phyloP scores from a whole-genome alignment of 2,329 filamentous ascomycete species.

The Aspergillus fructus region DNA sequence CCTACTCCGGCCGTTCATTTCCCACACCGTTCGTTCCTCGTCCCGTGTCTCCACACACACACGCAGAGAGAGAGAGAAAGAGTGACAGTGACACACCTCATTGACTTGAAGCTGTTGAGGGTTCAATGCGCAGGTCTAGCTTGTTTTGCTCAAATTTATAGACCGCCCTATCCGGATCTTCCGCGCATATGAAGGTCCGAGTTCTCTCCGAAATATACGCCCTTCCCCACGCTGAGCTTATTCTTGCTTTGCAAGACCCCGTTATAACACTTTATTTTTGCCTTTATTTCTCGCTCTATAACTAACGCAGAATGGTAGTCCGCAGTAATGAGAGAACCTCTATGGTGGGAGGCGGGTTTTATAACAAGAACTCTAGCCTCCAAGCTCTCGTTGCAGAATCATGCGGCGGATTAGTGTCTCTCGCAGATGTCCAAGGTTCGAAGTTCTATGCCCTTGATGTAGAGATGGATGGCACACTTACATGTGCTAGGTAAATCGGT shows the following conservation, averaged over 20 bases:
- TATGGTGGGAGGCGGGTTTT: constrained; percentile 8
- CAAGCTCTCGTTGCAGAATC: constrained; percentile 3
- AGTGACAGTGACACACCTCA: too few species aligned
- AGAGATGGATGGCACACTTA: not conserved
- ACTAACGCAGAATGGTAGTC: not conserved
- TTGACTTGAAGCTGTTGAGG: not conserved
- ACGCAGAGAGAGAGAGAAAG: too few species aligned
- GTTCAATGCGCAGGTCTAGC: not conserved
- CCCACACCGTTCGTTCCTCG: not conserved
- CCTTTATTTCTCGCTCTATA: not conserved
- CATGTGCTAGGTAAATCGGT: not conserved
- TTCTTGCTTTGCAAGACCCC: not conserved
- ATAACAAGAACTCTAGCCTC: constrained; percentile 7
- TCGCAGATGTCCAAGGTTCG: not conserved
- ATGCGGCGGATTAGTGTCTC: not conserved
- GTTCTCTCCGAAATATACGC: not conserved
- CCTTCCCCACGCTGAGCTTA: not conserved
- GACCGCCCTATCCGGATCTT: not conserved
- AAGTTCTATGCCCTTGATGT: not conserved
- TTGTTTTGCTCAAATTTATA: not conserved
- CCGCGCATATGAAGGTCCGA: not conserved
- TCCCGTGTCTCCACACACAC: not conserved
- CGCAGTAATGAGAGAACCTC: constrained; percentile 3
- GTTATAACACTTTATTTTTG: not conserved
- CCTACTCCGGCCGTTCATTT: not conserved